phyloP scores from a whole-genome alignment of 2,329 filamentous ascomycete species.

The Diaporthe amygdali region DNA sequence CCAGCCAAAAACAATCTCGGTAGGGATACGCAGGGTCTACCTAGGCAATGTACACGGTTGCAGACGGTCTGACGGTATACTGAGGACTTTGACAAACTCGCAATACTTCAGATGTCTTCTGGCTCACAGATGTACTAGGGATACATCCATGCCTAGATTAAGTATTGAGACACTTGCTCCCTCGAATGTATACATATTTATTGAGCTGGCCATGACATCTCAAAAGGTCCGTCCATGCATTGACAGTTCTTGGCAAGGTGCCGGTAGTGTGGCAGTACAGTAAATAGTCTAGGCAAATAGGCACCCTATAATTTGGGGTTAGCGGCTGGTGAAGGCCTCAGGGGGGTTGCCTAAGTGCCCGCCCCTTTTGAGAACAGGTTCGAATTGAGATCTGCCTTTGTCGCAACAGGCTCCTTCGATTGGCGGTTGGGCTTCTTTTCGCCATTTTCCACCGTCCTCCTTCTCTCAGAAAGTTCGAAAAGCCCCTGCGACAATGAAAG shows the following conservation, averaged over 20 bases:
- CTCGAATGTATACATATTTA: neutral
- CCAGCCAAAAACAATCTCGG: neutral
- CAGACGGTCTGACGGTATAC: too few species aligned
- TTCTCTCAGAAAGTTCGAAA: neutral
- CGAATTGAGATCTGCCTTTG: constrained; percentile 16
- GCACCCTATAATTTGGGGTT: constrained; percentile 9
- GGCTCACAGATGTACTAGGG: neutral
- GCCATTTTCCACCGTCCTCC: neutral
- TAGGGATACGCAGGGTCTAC: too few species aligned
- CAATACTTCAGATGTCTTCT: neutral
- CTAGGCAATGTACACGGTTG: neutral
- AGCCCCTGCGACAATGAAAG: constrained; percentile 9
- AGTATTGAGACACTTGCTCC: neutral
- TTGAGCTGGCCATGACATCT: neutral
- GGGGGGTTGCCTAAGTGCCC: neutral
- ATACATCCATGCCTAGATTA: neutral
- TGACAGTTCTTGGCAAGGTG: neutral
- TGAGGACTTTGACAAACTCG: neutral
- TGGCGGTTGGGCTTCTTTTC: neutral
- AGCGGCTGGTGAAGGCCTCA: constrained; percentile 9
- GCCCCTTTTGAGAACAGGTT: constrained; percentile 9
- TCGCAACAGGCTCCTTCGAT: neutral
- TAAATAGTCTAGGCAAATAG: too few species aligned
- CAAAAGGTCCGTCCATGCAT: neutral
- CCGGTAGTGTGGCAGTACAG: neutral